Conservation (phyloP, 805 yeast species). For the Aciculoconidium aculeatum region DNA sequence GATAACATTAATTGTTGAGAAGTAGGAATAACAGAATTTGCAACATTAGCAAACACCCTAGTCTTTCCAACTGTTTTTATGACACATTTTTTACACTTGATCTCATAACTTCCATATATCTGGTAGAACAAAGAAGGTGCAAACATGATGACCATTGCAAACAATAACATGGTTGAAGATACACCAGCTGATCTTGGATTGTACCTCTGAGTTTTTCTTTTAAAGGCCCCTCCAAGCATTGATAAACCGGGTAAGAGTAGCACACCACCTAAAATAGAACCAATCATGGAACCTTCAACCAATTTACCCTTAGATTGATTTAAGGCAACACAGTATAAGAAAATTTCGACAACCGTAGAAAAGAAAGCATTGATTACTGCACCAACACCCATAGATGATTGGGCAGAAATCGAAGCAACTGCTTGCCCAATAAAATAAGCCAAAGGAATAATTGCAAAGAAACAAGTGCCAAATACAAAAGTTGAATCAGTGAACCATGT, state of each 20-base stretch:
- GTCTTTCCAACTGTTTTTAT: slow-evolving; percentile 1
- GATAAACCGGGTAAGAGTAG: slow-evolving; percentile 87
- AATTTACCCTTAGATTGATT: slow-evolving; percentile 77
- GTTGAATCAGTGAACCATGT: slow-evolving; percentile 53
- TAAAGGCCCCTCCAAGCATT: slow-evolving; percentile 96
- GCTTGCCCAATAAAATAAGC: slow-evolving; percentile 98
- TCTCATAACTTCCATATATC: slow-evolving; percentile 81
- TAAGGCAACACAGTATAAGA: slow-evolving; percentile 85
- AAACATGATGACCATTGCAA: slow-evolving; percentile 84
- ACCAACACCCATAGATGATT: slow-evolving; percentile 97
- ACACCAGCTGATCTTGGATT: slow-evolving; percentile 97
- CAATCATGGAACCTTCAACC: slow-evolving; percentile 95
- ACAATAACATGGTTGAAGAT: slow-evolving; percentile 89
- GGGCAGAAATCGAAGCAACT: slow-evolving; percentile 98
- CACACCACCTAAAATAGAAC: slow-evolving; percentile 90
- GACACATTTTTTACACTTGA: slow-evolving; percentile 59
- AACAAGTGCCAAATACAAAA: slow-evolving; percentile 65
- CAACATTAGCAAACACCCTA: slow-evolving; percentile 1
- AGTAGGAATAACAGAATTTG: not conserved
- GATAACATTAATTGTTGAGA: not conserved
- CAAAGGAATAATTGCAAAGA: slow-evolving; percentile 82
- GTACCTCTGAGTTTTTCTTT: slow-evolving; percentile 87
- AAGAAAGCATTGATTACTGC: slow-evolving; percentile 97
- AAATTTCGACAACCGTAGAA: slow-evolving; percentile 92
- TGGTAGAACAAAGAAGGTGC: slow-evolving; percentile 89